Evolutionary conservation across 2,329 filamentous ascomycete species (phyloP), one percentile per base, ranked within the genome.

Genomic region (Paecilomyces formosus): DNA sequence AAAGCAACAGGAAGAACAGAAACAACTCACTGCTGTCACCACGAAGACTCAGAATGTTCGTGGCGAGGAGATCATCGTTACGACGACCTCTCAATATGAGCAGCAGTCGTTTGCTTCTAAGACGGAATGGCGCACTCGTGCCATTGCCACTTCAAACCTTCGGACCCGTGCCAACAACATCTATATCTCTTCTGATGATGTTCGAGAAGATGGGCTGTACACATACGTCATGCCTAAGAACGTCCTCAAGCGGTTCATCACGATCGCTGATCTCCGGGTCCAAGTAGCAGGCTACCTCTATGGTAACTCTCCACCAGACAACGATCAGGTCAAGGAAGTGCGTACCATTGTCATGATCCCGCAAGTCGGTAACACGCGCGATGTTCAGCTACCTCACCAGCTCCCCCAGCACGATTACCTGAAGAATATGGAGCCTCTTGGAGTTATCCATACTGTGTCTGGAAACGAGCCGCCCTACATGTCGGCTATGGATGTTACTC

Each of bases 171-270:
- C 94, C 55, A 99, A 97, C 82, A 97, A 99, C 76, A 96, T 99
- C 69, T 99, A 97, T 75, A 95, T 99, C 66, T 96, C 94, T 7
- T 94, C 92, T 0, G 92, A 97, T 57, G 94, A 97, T 71, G 89
- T 93, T 64, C 89, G 92, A 57, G 85, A 94, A 63, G 92, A 96
- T 60, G 90, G 92, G 45, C 83, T 87, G 68, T 88, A 90, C 70
- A 99, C 93, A 0, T 99, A 97, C 69, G 90, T 99, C 68, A 97
- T 99, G 90, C 94, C 94, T 0, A 99, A 97, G 84, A 99, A 99
- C 74, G 88, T 99, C 54, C 83, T 99, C 68, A 97, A 96, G 82
- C 90, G 91, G 64, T 99, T 99, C 81, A 97, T 99, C 78, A 94
- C 90, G 24, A 95, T 99, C 70, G 89, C 94, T 53, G 94, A 99